phyloP scores from a whole-genome alignment of 2,329 filamentous ascomycete species.

The Tolypocladium pustulatum region DNA sequence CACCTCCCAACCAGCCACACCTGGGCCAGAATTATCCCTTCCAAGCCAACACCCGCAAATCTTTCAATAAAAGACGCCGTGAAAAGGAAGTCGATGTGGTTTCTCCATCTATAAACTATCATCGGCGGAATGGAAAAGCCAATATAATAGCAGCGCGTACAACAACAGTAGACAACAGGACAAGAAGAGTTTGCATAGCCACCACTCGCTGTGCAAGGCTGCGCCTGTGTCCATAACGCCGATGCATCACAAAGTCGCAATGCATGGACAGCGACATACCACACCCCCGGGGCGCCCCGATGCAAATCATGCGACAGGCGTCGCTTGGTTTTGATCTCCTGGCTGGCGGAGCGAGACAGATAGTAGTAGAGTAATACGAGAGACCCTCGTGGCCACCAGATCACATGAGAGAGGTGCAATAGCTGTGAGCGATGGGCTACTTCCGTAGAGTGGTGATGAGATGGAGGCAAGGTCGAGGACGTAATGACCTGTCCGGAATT shows the following conservation, averaged over 20 bases:
- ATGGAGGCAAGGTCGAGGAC: neutral
- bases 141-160: neutral
- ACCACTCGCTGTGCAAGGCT: neutral
- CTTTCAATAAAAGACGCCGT: neutral
- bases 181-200: neutral
- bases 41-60: neutral
- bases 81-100: neutral
- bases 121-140: neutral
- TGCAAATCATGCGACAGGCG: neutral
- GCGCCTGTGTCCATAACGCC: neutral
- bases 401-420: neutral
- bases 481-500: neutral
- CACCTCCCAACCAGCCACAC: neutral
- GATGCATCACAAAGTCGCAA: neutral
- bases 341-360: neutral
- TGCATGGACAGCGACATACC: neutral
- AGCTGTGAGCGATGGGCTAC: too few species aligned
- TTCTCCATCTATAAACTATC: neutral
- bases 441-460: neutral
- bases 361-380: neutral
- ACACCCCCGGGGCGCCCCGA: neutral
- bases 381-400: neutral
- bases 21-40: neutral
- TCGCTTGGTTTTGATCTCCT: neutral
- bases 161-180: neutral